Conservation (phyloP, 176 grass and related monocot species). For the Chloris gayana region DNA sequence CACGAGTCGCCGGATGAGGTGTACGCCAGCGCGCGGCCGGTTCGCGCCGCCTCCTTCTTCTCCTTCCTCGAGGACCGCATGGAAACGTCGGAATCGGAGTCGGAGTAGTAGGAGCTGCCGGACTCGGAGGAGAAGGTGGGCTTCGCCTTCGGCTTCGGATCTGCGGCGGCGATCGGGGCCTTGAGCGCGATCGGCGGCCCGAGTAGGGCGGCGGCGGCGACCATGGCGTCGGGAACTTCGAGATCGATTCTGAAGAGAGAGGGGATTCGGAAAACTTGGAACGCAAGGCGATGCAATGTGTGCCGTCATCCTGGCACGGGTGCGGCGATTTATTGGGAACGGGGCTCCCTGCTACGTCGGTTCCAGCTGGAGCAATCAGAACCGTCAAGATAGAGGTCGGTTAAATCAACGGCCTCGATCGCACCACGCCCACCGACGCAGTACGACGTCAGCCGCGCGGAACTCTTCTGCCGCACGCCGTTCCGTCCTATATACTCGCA, state of each 20-base stretch:
- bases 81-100: neutral
- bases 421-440: neutral
- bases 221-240: neutral
- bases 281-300: neutral
- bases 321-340: neutral
- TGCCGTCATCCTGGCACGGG: neutral
- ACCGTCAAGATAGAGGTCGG: neutral
- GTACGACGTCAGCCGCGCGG: neutral
- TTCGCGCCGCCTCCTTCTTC: neutral
- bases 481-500: too few species aligned
- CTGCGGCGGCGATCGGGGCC: constrained; percentile 28
- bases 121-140: neutral
- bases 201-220: neutral
- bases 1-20: neutral
- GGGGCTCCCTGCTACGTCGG: neutral
- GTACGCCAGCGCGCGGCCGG: neutral
- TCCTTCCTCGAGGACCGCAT: neutral
- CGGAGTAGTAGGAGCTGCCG: neutral
- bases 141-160: neutral
- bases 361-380: neutral
- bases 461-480: neutral
- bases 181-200: neutral
- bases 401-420: neutral
- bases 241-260: neutral
- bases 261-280: neutral